Evolutionary conservation across 139 green algal species (phyloP).

Genomic region (Chlamydomonas incerta): DNA sequence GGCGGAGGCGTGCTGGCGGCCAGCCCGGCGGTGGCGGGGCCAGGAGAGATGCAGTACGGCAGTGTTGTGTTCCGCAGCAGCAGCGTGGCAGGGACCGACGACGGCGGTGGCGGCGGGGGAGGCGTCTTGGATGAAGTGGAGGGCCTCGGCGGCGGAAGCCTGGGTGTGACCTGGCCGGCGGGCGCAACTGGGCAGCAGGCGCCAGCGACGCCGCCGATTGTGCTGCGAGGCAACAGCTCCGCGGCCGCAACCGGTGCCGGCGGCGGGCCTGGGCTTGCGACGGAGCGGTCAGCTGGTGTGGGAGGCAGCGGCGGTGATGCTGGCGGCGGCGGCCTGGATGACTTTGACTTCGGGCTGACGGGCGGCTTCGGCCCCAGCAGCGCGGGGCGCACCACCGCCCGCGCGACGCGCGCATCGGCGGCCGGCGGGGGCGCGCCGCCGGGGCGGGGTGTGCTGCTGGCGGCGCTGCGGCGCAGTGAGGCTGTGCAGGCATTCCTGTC

Average conservation of each 20-base stretch:
- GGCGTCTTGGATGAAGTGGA: not conserved
- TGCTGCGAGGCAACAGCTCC: not conserved
- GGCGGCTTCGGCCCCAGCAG: not conserved
- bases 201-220: not conserved
- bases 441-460: conserved; percentile 14
- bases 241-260: not conserved
- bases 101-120: not conserved
- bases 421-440: not conserved
- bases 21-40: conserved; percentile 17
- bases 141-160: not conserved
- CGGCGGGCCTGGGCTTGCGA: not conserved
- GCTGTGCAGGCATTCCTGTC: not conserved
- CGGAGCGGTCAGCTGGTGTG: not conserved
- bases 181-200: no score
- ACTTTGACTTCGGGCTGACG: not conserved
- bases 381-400: not conserved
- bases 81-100: not conserved
- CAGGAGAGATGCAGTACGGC: conserved; percentile 29
- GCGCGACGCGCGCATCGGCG: not conserved
- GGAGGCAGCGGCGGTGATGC: not conserved
- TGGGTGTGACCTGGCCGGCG: not conserved
- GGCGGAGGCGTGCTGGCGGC: not conserved
- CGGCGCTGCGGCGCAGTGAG: not conserved
- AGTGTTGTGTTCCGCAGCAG: conserved; percentile 24
- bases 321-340: not conserved